Evolutionary conservation across 192 early-diverging fungal species (phyloP).

Genomic region (Backusella tuberculispora): DNA sequence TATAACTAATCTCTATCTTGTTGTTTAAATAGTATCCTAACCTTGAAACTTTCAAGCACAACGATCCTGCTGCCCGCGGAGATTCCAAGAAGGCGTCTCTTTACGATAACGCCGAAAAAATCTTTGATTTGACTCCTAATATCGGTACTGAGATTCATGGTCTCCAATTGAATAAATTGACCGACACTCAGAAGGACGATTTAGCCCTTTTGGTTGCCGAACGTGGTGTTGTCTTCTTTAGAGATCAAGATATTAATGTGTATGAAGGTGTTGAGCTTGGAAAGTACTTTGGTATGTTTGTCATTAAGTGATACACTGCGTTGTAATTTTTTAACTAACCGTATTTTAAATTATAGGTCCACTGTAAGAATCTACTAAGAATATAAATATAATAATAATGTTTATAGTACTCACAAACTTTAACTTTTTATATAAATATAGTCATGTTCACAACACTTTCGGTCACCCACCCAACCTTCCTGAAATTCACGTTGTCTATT

Average conservation of each 20-base stretch:
- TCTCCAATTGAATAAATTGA: slow-evolving; percentile 38
- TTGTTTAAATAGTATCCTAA: slow-evolving; percentile 13
- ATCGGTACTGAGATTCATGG: slow-evolving; percentile 46
- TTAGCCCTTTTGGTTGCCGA: slow-evolving; percentile 41
- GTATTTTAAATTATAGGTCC: background rate
- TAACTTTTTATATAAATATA: background rate
- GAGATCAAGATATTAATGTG: slow-evolving; percentile 38
- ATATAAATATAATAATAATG: background rate
- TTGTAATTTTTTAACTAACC: background rate
- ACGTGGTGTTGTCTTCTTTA: slow-evolving; percentile 45
- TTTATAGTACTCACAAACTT: background rate
- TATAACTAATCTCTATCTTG: background rate
- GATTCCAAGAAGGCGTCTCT: slow-evolving; percentile 39
- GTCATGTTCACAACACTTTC: slow-evolving; percentile 32
- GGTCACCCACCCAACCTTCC: slow-evolving; percentile 27
- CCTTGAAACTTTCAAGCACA: slow-evolving; percentile 33
- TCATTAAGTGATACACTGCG: background rate
- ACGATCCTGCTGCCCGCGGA: slow-evolving; percentile 34
- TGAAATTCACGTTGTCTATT: slow-evolving; percentile 38
- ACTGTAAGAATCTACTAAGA: slow-evolving; percentile 7
- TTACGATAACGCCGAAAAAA: slow-evolving; percentile 25
- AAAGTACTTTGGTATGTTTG: slow-evolving; percentile 33
- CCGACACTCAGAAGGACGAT: slow-evolving; percentile 39
- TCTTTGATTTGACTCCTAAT: slow-evolving; percentile 35
- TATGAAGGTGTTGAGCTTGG: slow-evolving; percentile 36